phyloP scores from a whole-genome alignment of 2,329 filamentous ascomycete species.

The Basipetospora chlamydospora region DNA sequence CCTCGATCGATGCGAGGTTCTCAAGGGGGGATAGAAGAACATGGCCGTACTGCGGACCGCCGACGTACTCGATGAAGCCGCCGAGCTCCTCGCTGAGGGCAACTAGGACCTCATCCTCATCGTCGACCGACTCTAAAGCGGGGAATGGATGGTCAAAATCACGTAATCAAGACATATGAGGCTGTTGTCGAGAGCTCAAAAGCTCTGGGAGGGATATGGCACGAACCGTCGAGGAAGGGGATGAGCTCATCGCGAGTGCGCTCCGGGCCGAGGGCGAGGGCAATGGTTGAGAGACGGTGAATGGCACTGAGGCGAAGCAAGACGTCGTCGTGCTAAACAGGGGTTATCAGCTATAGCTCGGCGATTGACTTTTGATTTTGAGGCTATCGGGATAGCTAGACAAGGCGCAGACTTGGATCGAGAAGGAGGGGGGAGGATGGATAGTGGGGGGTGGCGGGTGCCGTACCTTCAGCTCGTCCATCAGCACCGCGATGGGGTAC shows the following conservation, averaged over 20 bases:
- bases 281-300: slow-evolving; percentile 94
- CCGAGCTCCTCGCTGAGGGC: slow-evolving; percentile 94
- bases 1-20: slow-evolving; percentile 96
- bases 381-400: slow-evolving; percentile 16
- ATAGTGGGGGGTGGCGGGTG: slow-evolving; percentile 1
- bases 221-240: slow-evolving; percentile 93
- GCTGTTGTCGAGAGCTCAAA: no score
- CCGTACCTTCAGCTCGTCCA: slow-evolving; percentile 93
- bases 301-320: slow-evolving; percentile 96
- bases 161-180: no score
- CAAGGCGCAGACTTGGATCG: no score
- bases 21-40: slow-evolving; percentile 93
- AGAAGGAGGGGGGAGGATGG: slow-evolving; percentile 4
- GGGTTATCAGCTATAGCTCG: no score
- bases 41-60: slow-evolving; percentile 84
- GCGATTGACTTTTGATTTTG: no score
- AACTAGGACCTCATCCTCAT: slow-evolving; percentile 96
- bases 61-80: slow-evolving; percentile 94
- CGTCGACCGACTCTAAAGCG: slow-evolving; percentile 80
- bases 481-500: slow-evolving; percentile 98
- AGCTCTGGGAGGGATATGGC: slow-evolving; percentile 8
- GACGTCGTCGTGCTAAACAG: slow-evolving; percentile 86
- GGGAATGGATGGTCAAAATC: slow-evolving; percentile 16
- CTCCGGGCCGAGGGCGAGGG: slow-evolving; percentile 86
- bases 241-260: slow-evolving; percentile 97